Evolutionary conservation across 2,329 filamentous ascomycete genomes (phyloP).

Genomic region (Microascus cirrosus): DNA sequence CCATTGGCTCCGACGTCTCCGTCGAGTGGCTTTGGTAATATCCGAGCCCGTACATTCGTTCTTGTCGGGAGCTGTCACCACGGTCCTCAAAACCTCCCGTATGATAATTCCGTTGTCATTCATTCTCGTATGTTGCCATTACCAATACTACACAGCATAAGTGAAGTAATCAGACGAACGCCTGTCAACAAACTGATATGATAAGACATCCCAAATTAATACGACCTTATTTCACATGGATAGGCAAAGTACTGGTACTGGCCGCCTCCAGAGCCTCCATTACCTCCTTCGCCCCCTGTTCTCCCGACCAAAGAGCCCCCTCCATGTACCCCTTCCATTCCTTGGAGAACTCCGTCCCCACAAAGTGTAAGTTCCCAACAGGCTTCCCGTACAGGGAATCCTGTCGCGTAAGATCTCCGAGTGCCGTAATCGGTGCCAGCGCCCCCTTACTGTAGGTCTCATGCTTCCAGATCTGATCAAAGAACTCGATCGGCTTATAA

Average conservation of each 20-base stretch:
- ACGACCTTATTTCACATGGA: too few relatives aligned
- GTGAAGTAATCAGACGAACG: too few relatives aligned
- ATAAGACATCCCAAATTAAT: too few relatives aligned
- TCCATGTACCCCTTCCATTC: conserved; percentile 44
- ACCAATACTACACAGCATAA: too few relatives aligned
- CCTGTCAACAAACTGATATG: too few relatives aligned
- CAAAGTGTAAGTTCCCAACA: conserved; percentile 32
- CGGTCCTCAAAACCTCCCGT: too few relatives aligned
- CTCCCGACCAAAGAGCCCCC: conserved; percentile 32
- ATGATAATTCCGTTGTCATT: too few relatives aligned
- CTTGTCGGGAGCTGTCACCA: too few relatives aligned
- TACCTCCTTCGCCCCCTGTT: conserved; percentile 30
- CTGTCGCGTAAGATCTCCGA: conserved; percentile 17
- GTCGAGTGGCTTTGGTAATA: too few relatives aligned
- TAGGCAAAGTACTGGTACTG: neutral
- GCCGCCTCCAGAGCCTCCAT: conserved; percentile 8
- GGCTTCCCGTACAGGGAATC: conserved; percentile 17
- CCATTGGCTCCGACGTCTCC: too few relatives aligned
- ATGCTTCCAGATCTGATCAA: conserved; percentile 21
- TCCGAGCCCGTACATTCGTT: too few relatives aligned
- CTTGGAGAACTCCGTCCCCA: conserved; percentile 33
- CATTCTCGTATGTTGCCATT: too few relatives aligned
- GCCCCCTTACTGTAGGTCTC: conserved; percentile 21
- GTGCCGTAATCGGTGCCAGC: conserved; percentile 18
- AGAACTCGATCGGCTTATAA: conserved; percentile 15